These are phyloP conservation scores for Endogone sp. DNA, from an alignment of 192 early-diverging fungal species.

Conservation along the genomic window DNA sequence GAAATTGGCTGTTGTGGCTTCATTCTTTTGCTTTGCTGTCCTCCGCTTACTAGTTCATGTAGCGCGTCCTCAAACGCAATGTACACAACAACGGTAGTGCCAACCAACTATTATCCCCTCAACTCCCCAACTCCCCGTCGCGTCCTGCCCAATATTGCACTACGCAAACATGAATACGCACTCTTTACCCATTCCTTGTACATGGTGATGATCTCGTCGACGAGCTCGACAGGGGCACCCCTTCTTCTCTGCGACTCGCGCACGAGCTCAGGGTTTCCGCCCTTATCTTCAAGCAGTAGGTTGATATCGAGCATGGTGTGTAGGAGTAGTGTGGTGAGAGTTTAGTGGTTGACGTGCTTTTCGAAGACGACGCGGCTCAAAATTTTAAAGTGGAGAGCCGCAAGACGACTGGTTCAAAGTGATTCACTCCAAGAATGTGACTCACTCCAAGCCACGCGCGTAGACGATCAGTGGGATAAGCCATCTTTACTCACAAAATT, in stretches of 20 bases:
- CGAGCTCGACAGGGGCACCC: conserved; percentile 75
- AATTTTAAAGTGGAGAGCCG: not conserved
- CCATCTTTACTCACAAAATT: too few species aligned
- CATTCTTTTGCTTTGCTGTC: too few species aligned
- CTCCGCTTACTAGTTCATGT: too few species aligned
- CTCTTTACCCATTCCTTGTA: conserved; percentile 89
- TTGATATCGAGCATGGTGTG: conserved; percentile 92
- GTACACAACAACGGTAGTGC: too few species aligned
- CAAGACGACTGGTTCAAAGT: too few species aligned
- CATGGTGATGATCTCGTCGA: conserved; percentile 88
- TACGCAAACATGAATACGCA: conserved; percentile 38
- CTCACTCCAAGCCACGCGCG: too few species aligned
- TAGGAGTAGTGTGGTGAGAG: not conserved
- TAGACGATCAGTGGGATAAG: too few species aligned
- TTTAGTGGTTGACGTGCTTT: not conserved
- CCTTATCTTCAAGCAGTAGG: conserved; percentile 83
- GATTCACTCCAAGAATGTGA: too few species aligned
- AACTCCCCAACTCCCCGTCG: not conserved
- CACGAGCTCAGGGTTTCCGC: conserved; percentile 90
- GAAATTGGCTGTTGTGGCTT: too few species aligned
- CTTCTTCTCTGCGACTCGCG: conserved; percentile 91
- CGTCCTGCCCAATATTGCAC: not conserved
- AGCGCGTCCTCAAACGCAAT: too few species aligned
- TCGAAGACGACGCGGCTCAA: not conserved
- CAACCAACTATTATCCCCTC: not conserved